phyloP scores from a whole-genome alignment of 345 rosid species.

The Eucalyptus curtisii region DNA sequence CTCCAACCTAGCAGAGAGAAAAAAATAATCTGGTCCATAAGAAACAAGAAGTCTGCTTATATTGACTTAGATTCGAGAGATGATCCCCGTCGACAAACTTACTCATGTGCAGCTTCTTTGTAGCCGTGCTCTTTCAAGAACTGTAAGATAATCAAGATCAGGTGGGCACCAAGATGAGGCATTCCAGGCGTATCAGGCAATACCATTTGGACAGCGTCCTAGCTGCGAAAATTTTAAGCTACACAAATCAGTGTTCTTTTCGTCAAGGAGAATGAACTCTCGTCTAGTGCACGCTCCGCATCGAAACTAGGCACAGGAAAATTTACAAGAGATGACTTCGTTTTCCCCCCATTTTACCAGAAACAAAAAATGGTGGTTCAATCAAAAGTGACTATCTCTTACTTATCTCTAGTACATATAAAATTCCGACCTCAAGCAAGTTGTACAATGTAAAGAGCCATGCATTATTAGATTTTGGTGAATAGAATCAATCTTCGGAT shows the following conservation, averaged over 20 bases:
- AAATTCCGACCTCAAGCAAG: not conserved
- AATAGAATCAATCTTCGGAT: not conserved
- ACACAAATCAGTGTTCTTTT: not conserved
- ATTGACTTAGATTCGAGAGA: not conserved
- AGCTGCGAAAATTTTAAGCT: not conserved
- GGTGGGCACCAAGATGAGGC: constrained; percentile 16
- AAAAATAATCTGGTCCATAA: not conserved
- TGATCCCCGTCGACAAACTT: not conserved
- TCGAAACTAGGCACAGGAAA: not conserved
- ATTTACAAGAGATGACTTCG: not conserved
- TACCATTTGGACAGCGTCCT: not conserved
- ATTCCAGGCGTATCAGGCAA: not conserved
- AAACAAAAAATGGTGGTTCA: not conserved
- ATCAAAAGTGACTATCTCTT: not conserved
- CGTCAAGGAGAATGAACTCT: not conserved
- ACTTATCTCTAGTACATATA: not conserved
- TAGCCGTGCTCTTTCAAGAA: constrained; percentile 25
- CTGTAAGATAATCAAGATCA: constrained; percentile 28
- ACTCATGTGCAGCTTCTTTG: constrained; percentile 16
- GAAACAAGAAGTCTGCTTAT: not conserved
- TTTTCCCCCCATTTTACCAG: not conserved
- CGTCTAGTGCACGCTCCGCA: not conserved
- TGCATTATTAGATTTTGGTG: not conserved
- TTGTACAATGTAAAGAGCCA: not conserved
- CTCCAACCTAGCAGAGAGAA: constrained; percentile 17